Evolutionary conservation across 108 stramenopile genomes (phyloP).

Genomic region (Mediolabrus comicus): DNA sequence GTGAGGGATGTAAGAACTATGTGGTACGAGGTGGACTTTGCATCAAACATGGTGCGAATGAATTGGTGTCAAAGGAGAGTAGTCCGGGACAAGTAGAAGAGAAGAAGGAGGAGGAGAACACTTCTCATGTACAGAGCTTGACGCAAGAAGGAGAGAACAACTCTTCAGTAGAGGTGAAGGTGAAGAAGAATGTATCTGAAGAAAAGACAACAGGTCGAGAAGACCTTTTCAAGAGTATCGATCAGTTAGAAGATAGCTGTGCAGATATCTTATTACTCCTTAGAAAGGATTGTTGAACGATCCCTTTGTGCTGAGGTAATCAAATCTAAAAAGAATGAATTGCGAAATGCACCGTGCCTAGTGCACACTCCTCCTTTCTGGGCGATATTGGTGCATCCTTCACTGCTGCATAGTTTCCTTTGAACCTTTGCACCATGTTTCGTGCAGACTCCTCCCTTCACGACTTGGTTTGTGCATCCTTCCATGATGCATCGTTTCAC

Average conservation of each 20-base stretch:
- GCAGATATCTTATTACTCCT: neutral
- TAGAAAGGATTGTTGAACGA: neutral
- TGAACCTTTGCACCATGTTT: too few relatives aligned
- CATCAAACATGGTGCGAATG: neutral
- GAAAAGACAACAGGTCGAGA: neutral
- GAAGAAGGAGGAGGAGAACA: neutral
- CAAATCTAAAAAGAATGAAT: too few relatives aligned
- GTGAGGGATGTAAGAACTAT: neutral
- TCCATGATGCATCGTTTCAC: too few relatives aligned
- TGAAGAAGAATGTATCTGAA: too few relatives aligned
- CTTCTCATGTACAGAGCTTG: neutral
- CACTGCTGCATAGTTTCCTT: too few relatives aligned
- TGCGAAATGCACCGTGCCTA: too few relatives aligned
- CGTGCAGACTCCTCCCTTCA: too few relatives aligned
- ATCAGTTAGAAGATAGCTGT: neutral
- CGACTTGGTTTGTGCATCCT: too few relatives aligned
- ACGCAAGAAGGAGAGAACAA: neutral
- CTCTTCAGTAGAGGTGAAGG: neutral
- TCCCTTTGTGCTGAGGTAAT: too few relatives aligned
- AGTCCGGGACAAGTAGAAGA: neutral
- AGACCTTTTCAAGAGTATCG: neutral
- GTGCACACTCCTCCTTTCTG: too few relatives aligned
- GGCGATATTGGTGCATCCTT: too few relatives aligned
- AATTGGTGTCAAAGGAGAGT: neutral
- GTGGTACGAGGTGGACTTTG: neutral